Evolutionary conservation across 1,139 yeast genomes (phyloP), one percentile per base, ranked within the genome.

Genomic region (Hemisphaericaspora xylanilytica): DNA sequence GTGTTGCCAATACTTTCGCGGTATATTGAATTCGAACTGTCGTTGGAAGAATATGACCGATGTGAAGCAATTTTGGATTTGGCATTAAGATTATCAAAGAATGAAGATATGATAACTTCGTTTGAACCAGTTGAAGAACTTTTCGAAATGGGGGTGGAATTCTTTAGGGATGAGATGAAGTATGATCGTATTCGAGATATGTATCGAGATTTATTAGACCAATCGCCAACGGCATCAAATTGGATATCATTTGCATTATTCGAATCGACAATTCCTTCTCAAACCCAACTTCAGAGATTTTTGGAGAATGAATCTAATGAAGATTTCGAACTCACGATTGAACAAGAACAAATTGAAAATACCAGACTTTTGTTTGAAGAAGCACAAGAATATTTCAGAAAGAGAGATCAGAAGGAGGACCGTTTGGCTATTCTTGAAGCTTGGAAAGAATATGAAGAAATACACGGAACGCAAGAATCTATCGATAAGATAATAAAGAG

Each of bases 191-290:
- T 89, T 0, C 66, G 95, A 42, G 50, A 53, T 1, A 52, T 84
- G 2, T 81, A 75, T 50, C 71, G 74, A 36, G 52, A 65, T 13
- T 59, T 74, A 13, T 47, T 83, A 8, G 54, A 54, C 13, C 60
- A 67, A 8, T 50, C 56, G 5, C 54, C 61, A 5, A 38, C 45
- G 8, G 68, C 78, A 6, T 62, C 67, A 16, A 60, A 70, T 2
- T 86, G 95, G 92, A 73, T 85, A 7, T 70, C 81, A 13, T 73
- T 67, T 51, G 95, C 95, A 2, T 61, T 80, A 46, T 84, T 84
- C 55, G 96, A 88, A 54, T 66, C 85, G 1, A 68, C 81, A 1
- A 74, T 83, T 3, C 90, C 90, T 3, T 71, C 82, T 2, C 62
- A 63, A 1, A 62, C 59, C 8, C 89, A 84, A 52, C 44, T 80